Evolutionary conservation across 1,284 basidiomycete species (phyloP).

Genomic region (Papiliotrema terrestris): DNA sequence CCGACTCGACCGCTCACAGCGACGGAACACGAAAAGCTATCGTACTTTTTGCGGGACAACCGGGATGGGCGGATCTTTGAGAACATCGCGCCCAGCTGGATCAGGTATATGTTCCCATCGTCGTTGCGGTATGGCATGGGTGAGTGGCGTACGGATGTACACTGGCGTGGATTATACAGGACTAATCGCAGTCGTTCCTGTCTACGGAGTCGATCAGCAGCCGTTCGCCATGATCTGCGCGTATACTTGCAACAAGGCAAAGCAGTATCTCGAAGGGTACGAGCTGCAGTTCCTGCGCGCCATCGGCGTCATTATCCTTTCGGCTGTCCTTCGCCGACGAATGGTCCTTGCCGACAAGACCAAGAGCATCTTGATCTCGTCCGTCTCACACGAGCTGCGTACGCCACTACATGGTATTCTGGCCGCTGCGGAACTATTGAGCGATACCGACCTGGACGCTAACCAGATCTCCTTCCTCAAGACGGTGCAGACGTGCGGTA

Average conservation of each 20-base stretch:
- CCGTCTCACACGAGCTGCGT: constrained; percentile 89
- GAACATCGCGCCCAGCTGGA: constrained; percentile 69
- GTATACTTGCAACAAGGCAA: constrained; percentile 73
- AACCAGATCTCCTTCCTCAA: constrained; percentile 80
- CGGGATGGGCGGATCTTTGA: constrained; percentile 83
- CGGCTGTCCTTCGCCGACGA: constrained; percentile 84
- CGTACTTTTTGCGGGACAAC: constrained; percentile 68
- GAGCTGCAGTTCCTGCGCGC: constrained; percentile 88
- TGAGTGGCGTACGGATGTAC: constrained; percentile 49
- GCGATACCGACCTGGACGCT: constrained; percentile 74
- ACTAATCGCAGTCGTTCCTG: constrained; percentile 65
- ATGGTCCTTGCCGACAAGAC: constrained; percentile 90
- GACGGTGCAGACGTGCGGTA: constrained; percentile 51
- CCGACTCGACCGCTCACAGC: constrained; percentile 53
- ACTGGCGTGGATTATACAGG: not conserved
- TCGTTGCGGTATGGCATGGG: constrained; percentile 80
- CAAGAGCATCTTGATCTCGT: constrained; percentile 51
- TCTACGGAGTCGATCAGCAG: constrained; percentile 89
- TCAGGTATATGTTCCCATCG: constrained; percentile 72
- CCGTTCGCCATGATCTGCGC: constrained; percentile 90
- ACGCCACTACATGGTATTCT: constrained; percentile 88
- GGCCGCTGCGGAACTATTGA: constrained; percentile 82
- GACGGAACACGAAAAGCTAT: constrained; percentile 68
- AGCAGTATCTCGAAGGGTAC: constrained; percentile 83
- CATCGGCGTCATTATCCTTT: constrained; percentile 86